These are phyloP conservation scores for Ophiostoma himal-ulmi DNA, from an alignment of 2,329 filamentous ascomycete species.

Conservation along the genomic window DNA sequence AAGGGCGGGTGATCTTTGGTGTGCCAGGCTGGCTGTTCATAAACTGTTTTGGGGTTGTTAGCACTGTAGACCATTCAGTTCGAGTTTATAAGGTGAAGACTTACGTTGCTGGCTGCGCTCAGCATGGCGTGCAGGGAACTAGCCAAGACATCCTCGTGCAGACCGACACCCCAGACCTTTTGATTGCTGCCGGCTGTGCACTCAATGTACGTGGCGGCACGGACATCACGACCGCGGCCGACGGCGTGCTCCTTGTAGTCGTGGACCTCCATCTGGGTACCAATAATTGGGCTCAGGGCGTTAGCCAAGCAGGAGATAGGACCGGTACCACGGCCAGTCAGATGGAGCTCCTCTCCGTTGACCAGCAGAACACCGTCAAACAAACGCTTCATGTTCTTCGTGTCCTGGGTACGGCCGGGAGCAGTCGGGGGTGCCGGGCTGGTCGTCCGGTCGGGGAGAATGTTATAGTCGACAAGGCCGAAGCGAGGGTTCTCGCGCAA, in stretches of 20 bases:
- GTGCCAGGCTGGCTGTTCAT: slow-evolving; percentile 63
- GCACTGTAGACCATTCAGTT: background rate
- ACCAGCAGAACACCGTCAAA: slow-evolving; percentile 83
- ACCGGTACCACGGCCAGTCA: slow-evolving; percentile 79
- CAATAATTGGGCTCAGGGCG: slow-evolving; percentile 64
- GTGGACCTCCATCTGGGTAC: slow-evolving; percentile 81
- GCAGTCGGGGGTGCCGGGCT: slow-evolving; percentile 61
- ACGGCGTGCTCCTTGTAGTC: slow-evolving; percentile 98
- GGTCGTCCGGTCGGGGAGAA: slow-evolving; percentile 71
- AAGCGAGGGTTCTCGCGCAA: slow-evolving; percentile 79
- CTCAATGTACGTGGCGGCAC: slow-evolving; percentile 94
- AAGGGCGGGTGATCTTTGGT: slow-evolving; percentile 53
- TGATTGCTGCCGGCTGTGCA: slow-evolving; percentile 64
- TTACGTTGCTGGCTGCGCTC: slow-evolving; percentile 78
- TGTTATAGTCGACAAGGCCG: slow-evolving; percentile 83
- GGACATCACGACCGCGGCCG: slow-evolving; percentile 71
- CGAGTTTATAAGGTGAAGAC: slow-evolving; percentile 33
- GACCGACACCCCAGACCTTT: slow-evolving; percentile 83
- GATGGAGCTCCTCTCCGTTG: slow-evolving; percentile 70
- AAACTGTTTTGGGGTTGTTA: slow-evolving; percentile 50
- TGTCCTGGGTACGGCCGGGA: slow-evolving; percentile 67
- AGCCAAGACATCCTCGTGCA: slow-evolving; percentile 88
- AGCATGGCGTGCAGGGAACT: slow-evolving; percentile 81
- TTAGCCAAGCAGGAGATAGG: slow-evolving; percentile 84
- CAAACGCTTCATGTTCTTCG: slow-evolving; percentile 68